A percentile compares a stretch with the other conserved stretches of the same genome.
These are phyloP conservation scores for Fusarium sublunatum DNA, from an alignment of 2,329 filamentous ascomycete genomes.

Conservation along the genomic window DNA sequence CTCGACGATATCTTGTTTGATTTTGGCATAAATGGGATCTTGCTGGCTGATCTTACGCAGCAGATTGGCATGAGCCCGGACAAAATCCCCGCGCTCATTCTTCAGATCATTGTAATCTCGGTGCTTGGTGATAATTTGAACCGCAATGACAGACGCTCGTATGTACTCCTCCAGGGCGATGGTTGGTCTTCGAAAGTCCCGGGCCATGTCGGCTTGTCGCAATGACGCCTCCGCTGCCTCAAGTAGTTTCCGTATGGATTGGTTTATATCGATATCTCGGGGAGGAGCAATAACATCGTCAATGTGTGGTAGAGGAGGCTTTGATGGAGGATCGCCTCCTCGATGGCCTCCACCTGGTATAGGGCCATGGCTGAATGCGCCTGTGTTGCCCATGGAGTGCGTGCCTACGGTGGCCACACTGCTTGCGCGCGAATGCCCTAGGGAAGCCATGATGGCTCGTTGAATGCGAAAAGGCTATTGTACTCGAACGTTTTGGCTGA, in stretches of 20 bases:
- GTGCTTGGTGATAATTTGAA: slow-evolving; percentile 80
- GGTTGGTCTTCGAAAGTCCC: slow-evolving; percentile 75
- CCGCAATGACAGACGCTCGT: slow-evolving; percentile 80
- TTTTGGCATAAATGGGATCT: slow-evolving; percentile 63
- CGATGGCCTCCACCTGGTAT: slow-evolving; percentile 45
- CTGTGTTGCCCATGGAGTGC: slow-evolving; percentile 49
- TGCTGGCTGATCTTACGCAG: slow-evolving; percentile 62
- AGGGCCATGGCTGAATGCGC: slow-evolving; percentile 47
- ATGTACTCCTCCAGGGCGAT: slow-evolving; percentile 86
- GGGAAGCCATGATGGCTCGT: slow-evolving; percentile 42
- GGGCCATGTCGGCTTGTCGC: slow-evolving; percentile 69
- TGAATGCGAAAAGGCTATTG: slow-evolving; percentile 13
- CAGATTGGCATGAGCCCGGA: slow-evolving; percentile 61
- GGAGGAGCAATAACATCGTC: slow-evolving; percentile 62
- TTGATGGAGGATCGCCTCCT: slow-evolving; percentile 44
- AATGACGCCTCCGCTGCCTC: slow-evolving; percentile 64
- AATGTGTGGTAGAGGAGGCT: slow-evolving; percentile 61
- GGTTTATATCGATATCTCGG: slow-evolving; percentile 60
- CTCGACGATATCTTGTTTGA: slow-evolving; percentile 70
- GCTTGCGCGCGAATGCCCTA: slow-evolving; percentile 43
- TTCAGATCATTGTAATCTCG: slow-evolving; percentile 76
- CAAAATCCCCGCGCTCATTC: slow-evolving; percentile 61
- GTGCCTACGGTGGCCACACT: slow-evolving; percentile 44
- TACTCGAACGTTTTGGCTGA: slow-evolving; percentile 25
- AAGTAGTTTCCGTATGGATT: slow-evolving; percentile 65